Base-by-base conservation (phyloP, 2,329 filamentous ascomycete species). In the Aspergillus pseudotamarii region DNA sequence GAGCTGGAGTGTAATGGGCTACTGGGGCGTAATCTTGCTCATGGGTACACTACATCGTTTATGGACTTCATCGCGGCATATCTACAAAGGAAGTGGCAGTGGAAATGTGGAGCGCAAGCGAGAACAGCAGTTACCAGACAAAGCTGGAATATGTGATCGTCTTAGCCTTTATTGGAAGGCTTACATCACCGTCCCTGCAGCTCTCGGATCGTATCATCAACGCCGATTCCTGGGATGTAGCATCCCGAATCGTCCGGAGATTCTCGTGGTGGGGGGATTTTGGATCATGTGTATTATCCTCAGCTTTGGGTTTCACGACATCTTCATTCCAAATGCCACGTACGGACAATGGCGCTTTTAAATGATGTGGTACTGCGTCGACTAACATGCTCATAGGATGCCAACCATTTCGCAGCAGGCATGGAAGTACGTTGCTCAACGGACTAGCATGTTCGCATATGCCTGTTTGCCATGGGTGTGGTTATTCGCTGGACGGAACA, bases 401-500 rank as follows among this genome's bases (percentile, higher is more conserved):
- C 54, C 59, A 45, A 61, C 54, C 26, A n/a, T 59, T 36, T 43
- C 34, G 28, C 36, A 60, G 46, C 62, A 66, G 26, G 64, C 62
- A 23, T 78, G 77, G 70, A 84, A 86, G 2, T 88, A 87, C 59
- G 76, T 86, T 0, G 84, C 85, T 0, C 86, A 89, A 63, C 82
- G 88, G 9, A 87, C 86, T 0, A 87, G 88, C 0, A 82, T 88
- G 38, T 81, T 90, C n/a, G 84, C 86, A 0, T 84, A 87, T 63
- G 84, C 84, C 6, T 88, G 88, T 64, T 82, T 90, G 12, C 87
- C 34, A 0, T 69, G 88, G 11, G 79, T 90, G 0, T 90, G 87
- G 87, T 72, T 90, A 0, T 90, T 91, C 66, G 85, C 84, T 3
- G 84, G 85, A 74, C 79, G 88, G 9, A 91, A 91, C 64, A 89